Conservation (phyloP, 495 filamentous ascomycete species). For the Neurospora cerealis region DNA sequence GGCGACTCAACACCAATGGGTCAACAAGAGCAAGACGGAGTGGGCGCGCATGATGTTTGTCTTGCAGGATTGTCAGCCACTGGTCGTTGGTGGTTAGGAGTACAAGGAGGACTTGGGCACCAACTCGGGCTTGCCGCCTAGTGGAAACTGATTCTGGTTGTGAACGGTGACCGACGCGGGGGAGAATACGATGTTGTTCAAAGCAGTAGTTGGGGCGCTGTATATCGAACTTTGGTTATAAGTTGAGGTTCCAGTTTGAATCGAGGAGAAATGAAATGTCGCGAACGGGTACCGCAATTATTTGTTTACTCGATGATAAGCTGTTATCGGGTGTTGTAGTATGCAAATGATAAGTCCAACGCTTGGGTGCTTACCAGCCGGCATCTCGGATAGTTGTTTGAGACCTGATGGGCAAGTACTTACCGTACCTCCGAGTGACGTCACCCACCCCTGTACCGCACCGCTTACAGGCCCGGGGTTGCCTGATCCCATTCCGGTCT, state of each 20-base stretch:
- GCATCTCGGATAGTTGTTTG: neutral
- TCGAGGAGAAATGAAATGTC: neutral
- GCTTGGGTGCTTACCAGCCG: neutral
- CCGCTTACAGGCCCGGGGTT: neutral
- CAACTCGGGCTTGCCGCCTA: conserved; percentile 25
- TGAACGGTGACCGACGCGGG: neutral
- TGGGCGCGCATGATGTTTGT: conserved; percentile 54
- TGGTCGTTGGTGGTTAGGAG: conserved; percentile 31
- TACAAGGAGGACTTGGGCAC: conserved; percentile 37
- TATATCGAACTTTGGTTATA: neutral
- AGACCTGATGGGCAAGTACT: neutral
- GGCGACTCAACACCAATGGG: conserved; percentile 60
- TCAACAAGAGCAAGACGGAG: conserved; percentile 42
- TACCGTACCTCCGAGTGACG: neutral
- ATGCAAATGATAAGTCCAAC: neutral
- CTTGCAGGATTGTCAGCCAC: conserved; percentile 37
- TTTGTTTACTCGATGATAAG: neutral
- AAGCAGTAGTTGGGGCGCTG: neutral
- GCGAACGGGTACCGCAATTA: neutral
- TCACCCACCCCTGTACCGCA: neutral
- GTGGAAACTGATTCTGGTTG: conserved; percentile 20
- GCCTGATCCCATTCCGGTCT: neutral
- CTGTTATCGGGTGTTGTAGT: neutral
- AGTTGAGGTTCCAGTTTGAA: neutral
- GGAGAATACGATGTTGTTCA: neutral